These are phyloP conservation scores for Lyophyllum shimeji DNA, from an alignment of 768 basidiomycete genomes.

Conservation along the genomic window DNA sequence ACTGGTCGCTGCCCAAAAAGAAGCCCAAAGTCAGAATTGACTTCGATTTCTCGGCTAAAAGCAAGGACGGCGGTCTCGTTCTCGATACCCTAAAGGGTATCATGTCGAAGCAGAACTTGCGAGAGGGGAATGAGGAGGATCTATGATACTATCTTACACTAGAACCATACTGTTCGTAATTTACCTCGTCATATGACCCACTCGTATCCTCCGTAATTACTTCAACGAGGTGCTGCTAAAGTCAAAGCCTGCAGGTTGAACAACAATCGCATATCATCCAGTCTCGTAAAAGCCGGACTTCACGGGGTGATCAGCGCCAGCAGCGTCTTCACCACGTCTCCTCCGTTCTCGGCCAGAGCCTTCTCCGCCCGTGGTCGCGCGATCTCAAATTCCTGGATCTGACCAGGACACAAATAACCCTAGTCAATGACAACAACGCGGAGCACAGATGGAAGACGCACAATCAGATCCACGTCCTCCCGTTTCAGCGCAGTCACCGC, in stretches of 20 bases:
- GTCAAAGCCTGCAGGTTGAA: not conserved
- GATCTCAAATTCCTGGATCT: constrained; percentile 70
- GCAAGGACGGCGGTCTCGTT: not conserved
- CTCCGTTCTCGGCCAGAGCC: constrained; percentile 50
- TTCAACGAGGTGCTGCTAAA: not conserved
- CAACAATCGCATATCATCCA: not conserved
- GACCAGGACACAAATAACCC: not conserved
- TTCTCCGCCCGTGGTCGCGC: constrained; percentile 59
- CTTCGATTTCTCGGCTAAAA: not conserved
- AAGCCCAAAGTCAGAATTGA: not conserved
- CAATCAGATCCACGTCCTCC: constrained; percentile 67
- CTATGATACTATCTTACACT: not conserved
- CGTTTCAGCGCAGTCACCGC: constrained; percentile 40
- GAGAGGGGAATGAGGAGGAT: not conserved
- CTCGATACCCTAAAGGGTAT: not conserved
- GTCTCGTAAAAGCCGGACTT: too few relatives aligned
- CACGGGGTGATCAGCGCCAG: constrained; percentile 33
- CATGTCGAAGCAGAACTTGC: not conserved
- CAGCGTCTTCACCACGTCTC: constrained; percentile 53
- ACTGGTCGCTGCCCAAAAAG: not conserved
- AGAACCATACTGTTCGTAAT: not conserved
- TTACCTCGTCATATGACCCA: not conserved
- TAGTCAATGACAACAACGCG: not conserved
- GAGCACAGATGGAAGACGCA: constrained; percentile 27
- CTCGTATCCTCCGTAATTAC: not conserved